phyloP scores from a whole-genome alignment of 257 asterid genomes.

The Parsonsia alboflavescens region DNA sequence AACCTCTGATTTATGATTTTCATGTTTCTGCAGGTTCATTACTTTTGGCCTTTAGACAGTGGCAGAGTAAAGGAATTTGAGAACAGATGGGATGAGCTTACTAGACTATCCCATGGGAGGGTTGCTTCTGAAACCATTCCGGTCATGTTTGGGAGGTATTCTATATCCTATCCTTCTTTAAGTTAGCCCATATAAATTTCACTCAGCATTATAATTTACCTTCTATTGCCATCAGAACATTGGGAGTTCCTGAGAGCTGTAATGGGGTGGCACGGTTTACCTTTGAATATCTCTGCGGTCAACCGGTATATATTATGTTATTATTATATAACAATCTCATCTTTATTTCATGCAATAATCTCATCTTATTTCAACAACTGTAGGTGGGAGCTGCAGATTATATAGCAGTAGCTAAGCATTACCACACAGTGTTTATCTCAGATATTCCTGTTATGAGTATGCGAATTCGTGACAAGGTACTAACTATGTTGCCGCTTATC shows the following conservation, averaged over 20 bases:
- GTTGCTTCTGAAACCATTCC: conserved; percentile 58
- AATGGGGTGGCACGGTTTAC: conserved; percentile 78
- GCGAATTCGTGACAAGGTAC: conserved; percentile 97
- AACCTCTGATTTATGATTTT: neutral
- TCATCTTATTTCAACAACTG: conserved; percentile 18
- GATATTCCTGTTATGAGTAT: conserved; percentile 92
- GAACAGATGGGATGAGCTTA: conserved; percentile 51
- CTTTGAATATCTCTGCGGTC: conserved; percentile 84
- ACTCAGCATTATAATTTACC: conserved; percentile 14
- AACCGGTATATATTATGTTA: conserved; percentile 46
- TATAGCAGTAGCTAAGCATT: conserved; percentile 74
- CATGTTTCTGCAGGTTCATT: conserved; percentile 50
- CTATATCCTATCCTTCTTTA: neutral
- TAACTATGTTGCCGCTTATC: neutral
- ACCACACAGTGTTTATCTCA: conserved; percentile 81
- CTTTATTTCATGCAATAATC: neutral
- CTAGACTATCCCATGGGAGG: conserved; percentile 43
- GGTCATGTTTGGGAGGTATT: conserved; percentile 96
- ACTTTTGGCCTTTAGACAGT: conserved; percentile 76
- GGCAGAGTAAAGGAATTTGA: conserved; percentile 45
- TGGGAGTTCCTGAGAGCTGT: conserved; percentile 81
- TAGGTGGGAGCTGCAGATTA: conserved; percentile 99
- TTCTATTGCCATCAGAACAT: conserved; percentile 43
- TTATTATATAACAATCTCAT: too few species aligned
- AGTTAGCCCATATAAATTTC: conserved; percentile 10